These are phyloP conservation scores for Rhodotorula sp. DNA, from an alignment of 1,284 basidiomycete species.

Conservation along the genomic window DNA sequence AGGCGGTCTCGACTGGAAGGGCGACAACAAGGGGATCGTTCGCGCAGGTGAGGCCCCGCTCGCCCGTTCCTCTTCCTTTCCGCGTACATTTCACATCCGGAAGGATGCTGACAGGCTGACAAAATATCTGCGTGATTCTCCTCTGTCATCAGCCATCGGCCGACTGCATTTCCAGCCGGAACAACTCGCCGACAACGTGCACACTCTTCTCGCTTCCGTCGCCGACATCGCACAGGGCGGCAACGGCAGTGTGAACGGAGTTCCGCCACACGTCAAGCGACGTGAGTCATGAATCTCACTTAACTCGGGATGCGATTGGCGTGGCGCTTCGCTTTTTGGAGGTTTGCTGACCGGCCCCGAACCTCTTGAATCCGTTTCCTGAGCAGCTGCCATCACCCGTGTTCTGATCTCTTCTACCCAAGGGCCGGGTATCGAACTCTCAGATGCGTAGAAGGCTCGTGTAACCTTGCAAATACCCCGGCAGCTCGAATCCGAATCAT, in stretches of 20 bases:
- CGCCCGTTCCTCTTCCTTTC: background rate
- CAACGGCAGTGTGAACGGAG: slow-evolving; percentile 25
- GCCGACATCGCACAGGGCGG: slow-evolving; percentile 40
- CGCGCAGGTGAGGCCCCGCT: slow-evolving; percentile 54
- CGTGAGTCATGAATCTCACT: slow-evolving; percentile 17
- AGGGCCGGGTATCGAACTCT: slow-evolving; percentile 39
- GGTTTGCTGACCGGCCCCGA: background rate
- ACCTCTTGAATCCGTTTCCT: no score
- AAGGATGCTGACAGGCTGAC: background rate
- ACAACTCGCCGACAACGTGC: slow-evolving; percentile 39
- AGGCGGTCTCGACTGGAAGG: slow-evolving; percentile 87
- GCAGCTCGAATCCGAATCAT: background rate
- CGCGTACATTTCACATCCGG: background rate
- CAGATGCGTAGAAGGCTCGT: slow-evolving; percentile 23
- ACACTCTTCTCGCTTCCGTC: slow-evolving; percentile 40
- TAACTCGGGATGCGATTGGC: background rate
- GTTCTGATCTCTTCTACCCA: slow-evolving; percentile 39
- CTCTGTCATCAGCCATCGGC: slow-evolving; percentile 4
- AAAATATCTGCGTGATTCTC: no score
- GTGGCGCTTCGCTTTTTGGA: background rate
- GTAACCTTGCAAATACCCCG: no score
- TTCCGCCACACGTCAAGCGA: slow-evolving; percentile 30
- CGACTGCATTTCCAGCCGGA: slow-evolving; percentile 36
- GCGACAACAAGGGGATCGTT: slow-evolving; percentile 82
- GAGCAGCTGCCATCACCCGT: slow-evolving; percentile 38